Conservation (phyloP, 306 rosid genomes). For the Astragalus glycyphyllos region DNA sequence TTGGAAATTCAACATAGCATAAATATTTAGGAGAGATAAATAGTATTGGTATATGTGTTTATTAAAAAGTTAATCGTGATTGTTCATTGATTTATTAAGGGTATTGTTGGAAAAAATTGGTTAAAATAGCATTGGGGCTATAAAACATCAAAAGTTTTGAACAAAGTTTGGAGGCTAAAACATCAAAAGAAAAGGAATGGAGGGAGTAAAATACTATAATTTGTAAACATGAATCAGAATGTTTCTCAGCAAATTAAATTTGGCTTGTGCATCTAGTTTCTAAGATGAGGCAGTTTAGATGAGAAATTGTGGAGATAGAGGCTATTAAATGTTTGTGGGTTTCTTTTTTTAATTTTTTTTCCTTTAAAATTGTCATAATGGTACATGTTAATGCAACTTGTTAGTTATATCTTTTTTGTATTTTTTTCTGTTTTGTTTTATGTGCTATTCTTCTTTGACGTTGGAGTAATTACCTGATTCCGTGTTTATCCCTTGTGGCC, state of each 20-base stretch:
- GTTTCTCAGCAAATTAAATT: neutral
- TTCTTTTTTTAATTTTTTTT: conserved; percentile 1
- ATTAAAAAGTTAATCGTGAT: no score
- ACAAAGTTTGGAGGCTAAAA: no score
- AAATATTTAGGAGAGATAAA: no score
- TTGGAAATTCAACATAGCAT: no score
- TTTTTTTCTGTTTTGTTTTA: neutral
- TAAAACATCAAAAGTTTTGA: no score
- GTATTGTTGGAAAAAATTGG: no score
- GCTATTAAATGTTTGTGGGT: neutral
- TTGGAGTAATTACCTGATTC: conserved; percentile 1
- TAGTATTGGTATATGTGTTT: no score
- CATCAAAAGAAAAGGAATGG: no score
- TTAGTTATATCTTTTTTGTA: conserved; percentile 11
- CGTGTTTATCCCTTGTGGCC: conserved; percentile 19
- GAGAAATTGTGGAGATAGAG: neutral
- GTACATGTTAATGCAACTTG: neutral
- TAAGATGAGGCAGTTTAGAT: neutral
- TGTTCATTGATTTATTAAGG: no score
- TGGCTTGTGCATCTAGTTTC: neutral
- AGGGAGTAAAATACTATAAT: no score
- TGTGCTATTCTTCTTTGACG: conserved; percentile 1
- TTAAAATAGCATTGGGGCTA: no score
- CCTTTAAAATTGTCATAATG: neutral
- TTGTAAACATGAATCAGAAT: neutral